Evolutionary conservation across 2,329 filamentous ascomycete genomes (phyloP).

Genomic region (Colletotrichum somersetense): DNA sequence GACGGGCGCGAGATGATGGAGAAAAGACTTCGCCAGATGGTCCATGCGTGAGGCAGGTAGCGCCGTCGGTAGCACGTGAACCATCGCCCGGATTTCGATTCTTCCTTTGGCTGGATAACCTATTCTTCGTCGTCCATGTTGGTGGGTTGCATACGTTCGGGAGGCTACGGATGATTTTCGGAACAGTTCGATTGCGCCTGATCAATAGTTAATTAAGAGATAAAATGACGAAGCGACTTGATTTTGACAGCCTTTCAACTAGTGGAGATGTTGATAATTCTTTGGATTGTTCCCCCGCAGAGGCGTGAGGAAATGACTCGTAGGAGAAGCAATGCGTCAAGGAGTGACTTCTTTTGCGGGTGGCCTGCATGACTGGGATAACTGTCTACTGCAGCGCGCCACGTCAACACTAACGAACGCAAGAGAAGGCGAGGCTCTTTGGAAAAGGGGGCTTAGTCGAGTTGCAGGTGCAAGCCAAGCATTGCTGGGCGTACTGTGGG

Average conservation of each 20-base stretch:
- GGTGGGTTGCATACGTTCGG: slow-evolving; percentile 4
- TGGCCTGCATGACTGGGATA: slow-evolving; percentile 21
- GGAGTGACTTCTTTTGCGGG: slow-evolving; percentile 9
- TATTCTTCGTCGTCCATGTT: not conserved
- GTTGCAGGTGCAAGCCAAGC: not conserved
- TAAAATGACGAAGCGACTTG: slow-evolving; percentile 21
- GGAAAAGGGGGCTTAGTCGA: not conserved
- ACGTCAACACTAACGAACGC: slow-evolving; percentile 1
- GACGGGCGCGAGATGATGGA: slow-evolving; percentile 83
- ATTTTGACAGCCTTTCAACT: slow-evolving; percentile 11
- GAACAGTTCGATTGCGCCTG: slow-evolving; percentile 3
- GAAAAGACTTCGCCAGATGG: slow-evolving; percentile 79
- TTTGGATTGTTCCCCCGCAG: not conserved
- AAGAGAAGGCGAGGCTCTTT: too few species aligned
- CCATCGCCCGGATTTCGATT: not conserved
- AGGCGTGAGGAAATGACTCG: slow-evolving; percentile 25
- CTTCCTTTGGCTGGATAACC: not conserved
- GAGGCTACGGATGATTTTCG: not conserved
- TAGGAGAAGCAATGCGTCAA: not conserved
- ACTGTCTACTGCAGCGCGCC: not conserved
- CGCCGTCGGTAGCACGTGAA: not conserved
- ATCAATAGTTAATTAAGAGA: not conserved
- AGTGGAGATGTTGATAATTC: not conserved
- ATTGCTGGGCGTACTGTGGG: not conserved
- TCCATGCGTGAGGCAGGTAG: slow-evolving; percentile 51